A percentile compares a stretch with the other conserved stretches of the same genome.
phyloP scores from a whole-genome alignment of 1,284 basidiomycete species.

The Cutaneotrichosporon arboriforme region DNA sequence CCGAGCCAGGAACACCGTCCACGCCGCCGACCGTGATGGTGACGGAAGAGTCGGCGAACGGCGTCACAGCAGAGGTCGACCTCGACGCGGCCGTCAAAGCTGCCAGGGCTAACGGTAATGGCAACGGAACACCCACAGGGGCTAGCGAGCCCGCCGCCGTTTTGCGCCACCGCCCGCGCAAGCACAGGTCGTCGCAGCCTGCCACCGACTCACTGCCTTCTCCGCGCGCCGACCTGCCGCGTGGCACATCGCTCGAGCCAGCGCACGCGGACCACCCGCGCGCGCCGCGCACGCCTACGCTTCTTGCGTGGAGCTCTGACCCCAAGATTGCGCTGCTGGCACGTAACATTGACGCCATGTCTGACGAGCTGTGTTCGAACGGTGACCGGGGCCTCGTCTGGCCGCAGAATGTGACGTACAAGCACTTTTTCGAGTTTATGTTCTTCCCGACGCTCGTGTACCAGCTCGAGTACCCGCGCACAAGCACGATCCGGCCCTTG shows the following conservation, averaged over 20 bases:
- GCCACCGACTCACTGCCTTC: constrained; percentile 34
- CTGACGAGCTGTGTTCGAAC: constrained; percentile 67
- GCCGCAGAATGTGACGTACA: constrained; percentile 78
- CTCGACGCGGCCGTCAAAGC: neutral
- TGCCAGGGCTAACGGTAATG: neutral
- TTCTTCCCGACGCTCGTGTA: constrained; percentile 91
- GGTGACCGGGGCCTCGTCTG: constrained; percentile 62
- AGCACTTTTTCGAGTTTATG: constrained; percentile 82
- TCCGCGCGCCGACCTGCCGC: constrained; percentile 33
- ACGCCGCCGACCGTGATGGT: constrained; percentile 63
- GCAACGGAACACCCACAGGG: neutral
- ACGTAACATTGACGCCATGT: constrained; percentile 67
- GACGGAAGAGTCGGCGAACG: neutral
- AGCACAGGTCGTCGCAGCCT: constrained; percentile 6
- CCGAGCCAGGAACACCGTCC: constrained; percentile 39
- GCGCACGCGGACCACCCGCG: constrained; percentile 35
- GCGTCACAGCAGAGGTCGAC: neutral
- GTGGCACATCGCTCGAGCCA: constrained; percentile 44
- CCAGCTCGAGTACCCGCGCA: constrained; percentile 91
- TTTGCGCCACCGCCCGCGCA: neutral
- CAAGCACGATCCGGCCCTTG: constrained; percentile 76
- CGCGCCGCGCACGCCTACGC: constrained; percentile 49
- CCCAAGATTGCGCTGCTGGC: constrained; percentile 64
- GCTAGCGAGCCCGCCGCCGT: neutral
- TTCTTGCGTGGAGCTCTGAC: constrained; percentile 70